Percentiles rank a stretch among this genome's conserved stretches.
These are phyloP conservation scores for Irpex sp. DNA, from an alignment of 1,284 basidiomycete genomes.

Conservation along the genomic window DNA sequence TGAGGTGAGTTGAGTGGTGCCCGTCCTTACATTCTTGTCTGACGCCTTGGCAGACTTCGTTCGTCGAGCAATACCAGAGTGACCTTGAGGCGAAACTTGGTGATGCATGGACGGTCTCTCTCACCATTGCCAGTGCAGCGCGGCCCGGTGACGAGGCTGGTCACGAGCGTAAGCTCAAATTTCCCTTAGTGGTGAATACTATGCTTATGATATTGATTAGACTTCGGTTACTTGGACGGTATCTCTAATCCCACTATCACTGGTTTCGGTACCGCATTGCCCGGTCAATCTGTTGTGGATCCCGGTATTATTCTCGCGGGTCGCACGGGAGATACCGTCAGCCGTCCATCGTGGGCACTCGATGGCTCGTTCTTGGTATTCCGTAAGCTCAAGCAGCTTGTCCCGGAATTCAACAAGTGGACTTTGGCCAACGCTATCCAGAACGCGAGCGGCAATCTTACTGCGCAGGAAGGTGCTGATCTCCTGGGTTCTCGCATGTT, in stretches of 20 bases:
- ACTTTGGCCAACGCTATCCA: conserved; percentile 6
- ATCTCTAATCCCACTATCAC: conserved; percentile 27
- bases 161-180: conserved; percentile 5
- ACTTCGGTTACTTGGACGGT: conserved; percentile 25
- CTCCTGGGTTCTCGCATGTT: conserved; percentile 12
- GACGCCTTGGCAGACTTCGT: not conserved
- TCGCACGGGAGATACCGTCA: conserved; percentile 23
- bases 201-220: not conserved
- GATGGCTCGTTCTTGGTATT: conserved; percentile 32
- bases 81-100: not conserved
- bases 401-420: conserved; percentile 15
- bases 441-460: conserved; percentile 1
- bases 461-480: conserved; percentile 8
- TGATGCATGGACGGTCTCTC: not conserved
- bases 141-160: not conserved
- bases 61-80: not conserved
- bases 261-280: conserved; percentile 28
- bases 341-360: conserved; percentile 21
- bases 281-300: conserved; percentile 25
- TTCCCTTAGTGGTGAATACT: conserved; percentile 10
- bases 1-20: not conserved
- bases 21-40: not conserved
- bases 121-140: too few species aligned
- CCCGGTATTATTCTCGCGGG: conserved; percentile 30
- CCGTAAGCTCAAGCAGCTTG: conserved; percentile 30